phyloP scores from a whole-genome alignment of 306 rosid species.

The Argentina anserina region DNA sequence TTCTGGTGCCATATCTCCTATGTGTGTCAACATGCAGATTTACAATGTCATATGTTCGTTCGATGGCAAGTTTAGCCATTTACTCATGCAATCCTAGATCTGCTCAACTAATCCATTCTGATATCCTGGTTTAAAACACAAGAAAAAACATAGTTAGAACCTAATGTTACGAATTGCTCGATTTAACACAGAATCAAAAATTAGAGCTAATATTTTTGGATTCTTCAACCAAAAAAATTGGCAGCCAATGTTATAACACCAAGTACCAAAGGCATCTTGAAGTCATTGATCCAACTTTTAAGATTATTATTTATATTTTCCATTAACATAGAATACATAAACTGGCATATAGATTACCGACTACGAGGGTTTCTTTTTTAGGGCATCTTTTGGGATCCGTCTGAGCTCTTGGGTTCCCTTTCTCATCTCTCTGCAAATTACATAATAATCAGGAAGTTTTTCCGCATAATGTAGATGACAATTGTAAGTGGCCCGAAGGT shows the following conservation, averaged over 20 bases:
- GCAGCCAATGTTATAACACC: neutral
- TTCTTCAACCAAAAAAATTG: neutral
- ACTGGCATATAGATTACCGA: constrained; percentile 30
- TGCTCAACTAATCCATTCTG: neutral
- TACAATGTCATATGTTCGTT: neutral
- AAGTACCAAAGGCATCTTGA: neutral
- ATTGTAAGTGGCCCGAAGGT: constrained; percentile 17
- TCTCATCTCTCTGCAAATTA: constrained; percentile 62
- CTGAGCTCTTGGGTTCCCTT: constrained; percentile 65
- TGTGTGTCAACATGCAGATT: neutral
- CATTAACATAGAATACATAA: neutral
- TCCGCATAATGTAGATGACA: constrained; percentile 2
- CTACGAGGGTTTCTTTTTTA: constrained; percentile 62
- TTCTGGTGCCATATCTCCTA: neutral
- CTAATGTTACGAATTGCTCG: neutral
- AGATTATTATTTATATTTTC: neutral
- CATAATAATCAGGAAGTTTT: constrained; percentile 17
- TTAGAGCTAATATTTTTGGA: neutral
- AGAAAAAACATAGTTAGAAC: neutral
- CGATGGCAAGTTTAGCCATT: neutral
- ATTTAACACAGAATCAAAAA: neutral
- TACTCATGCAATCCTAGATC: neutral
- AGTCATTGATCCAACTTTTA: neutral
- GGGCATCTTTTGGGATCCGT: constrained; percentile 60
- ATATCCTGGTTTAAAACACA: constrained; percentile 2